phyloP scores from a whole-genome alignment of 2,329 filamentous ascomycete genomes.

The Lecanosticta acicola region DNA sequence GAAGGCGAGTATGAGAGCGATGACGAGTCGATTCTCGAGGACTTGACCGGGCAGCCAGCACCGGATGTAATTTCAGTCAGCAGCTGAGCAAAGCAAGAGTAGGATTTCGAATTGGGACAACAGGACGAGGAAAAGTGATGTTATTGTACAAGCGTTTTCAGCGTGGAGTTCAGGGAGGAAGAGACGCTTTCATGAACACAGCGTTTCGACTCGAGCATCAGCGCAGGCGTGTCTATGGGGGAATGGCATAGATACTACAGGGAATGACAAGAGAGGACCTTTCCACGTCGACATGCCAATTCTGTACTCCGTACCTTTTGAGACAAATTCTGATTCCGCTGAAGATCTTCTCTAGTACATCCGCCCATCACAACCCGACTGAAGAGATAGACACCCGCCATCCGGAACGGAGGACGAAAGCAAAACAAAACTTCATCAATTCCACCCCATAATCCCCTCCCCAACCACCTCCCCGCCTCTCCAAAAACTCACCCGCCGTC shows the following conservation, averaged over 20 bases:
- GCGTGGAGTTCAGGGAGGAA: slow-evolving; percentile 20
- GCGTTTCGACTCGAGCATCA: slow-evolving; percentile 22
- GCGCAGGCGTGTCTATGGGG: slow-evolving; percentile 6
- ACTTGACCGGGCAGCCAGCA: slow-evolving; percentile 15
- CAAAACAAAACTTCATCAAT: too few relatives aligned
- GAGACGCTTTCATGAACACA: slow-evolving; percentile 12
- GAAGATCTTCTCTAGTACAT: too few relatives aligned
- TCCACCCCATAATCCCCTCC: slow-evolving; percentile 27
- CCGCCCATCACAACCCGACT: too few relatives aligned
- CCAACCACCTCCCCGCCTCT: slow-evolving; percentile 16
- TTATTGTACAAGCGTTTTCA: slow-evolving; percentile 5
- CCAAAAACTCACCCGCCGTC: slow-evolving; percentile 21
- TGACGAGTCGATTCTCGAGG: slow-evolving; percentile 22
- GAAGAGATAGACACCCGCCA: too few relatives aligned
- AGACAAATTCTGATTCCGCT: too few relatives aligned
- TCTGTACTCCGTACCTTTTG: too few relatives aligned
- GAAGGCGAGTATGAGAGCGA: slow-evolving; percentile 39
- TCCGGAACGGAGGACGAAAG: too few relatives aligned
- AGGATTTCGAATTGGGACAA: neutral
- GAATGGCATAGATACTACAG: too few relatives aligned
- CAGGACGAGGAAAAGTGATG: neutral
- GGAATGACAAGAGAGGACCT: too few relatives aligned
- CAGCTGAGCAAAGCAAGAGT: slow-evolving; percentile 11
- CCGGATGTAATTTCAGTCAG: slow-evolving; percentile 12
- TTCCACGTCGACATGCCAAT: too few relatives aligned